Base-by-base conservation (phyloP, 225 moss, liverwort and hornwort genomes). In the Rhytidiadelphus loreus region DNA sequence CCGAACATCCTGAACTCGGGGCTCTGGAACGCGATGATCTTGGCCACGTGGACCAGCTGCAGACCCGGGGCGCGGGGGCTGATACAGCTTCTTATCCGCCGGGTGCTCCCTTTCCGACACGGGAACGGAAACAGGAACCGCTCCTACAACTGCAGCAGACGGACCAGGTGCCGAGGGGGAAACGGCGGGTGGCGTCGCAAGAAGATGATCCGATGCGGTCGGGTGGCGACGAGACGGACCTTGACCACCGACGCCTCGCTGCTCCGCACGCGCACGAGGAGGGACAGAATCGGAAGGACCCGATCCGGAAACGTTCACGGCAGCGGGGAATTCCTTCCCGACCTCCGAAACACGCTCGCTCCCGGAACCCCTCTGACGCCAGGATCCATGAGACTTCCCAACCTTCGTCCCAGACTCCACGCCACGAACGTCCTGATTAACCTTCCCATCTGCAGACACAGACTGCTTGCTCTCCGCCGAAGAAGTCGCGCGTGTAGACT, bases 291-390 rank as follows among this genome's bases (percentile, higher is more conserved):
- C 94, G 59, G 89, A 88, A 43, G 91, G 90, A 19, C 6, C 91
- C 15, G 74, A 53, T 11, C 77, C 93, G 37, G 60, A 91, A 73
- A 58, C 81, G 75, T 85, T 91, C 75, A 48, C 87, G 22, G 66
- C 77, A 50, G 80, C 66, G 20, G 68, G 13, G 4, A n/a, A 83
- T 25, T 96, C 96, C 90, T 95, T 97, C 61, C 85, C 63, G 44
- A 86, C 88, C 37, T 90, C 93, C 52, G 68, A 68, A 58, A 44
- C 81, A 39, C 95, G 96, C 70, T 98, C 98, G 87, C 88, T 93
- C 29, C 89, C 95, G 25, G 93, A 87, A 80, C 92, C 89, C 90
- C 98, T 91, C 90, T 96, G 96, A 62, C 96, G 95, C 98, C 98
- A 98, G n/a, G 97, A 94, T 43, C 96, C 90, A 58, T 94, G 96